These are phyloP conservation scores for Avena eriantha DNA, from an alignment of 176 grass and related monocot species.

Conservation along the genomic window DNA sequence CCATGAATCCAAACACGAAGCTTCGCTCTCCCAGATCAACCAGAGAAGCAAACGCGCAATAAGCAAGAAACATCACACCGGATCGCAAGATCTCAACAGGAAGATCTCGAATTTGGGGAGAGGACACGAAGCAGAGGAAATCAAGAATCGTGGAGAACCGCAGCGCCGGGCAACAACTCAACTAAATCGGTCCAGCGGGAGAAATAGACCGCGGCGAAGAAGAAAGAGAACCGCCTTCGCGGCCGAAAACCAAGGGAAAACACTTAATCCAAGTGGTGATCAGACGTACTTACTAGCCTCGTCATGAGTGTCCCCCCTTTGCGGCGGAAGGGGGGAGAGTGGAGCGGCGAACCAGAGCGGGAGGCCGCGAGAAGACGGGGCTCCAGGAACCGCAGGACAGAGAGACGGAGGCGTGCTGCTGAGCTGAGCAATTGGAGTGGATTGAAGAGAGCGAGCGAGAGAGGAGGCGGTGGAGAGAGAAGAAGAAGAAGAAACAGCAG, in stretches of 20 bases:
- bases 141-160: slow-evolving; percentile 32
- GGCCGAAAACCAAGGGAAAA: slow-evolving; percentile 23
- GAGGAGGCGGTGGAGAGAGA: not conserved
- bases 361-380: not conserved
- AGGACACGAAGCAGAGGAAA: slow-evolving; percentile 39
- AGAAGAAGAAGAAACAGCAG: not conserved
- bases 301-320: slow-evolving; percentile 61
- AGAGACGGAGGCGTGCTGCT: not conserved
- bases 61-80: slow-evolving; percentile 12
- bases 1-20: slow-evolving; percentile 31
- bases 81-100: slow-evolving; percentile 40
- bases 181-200: not conserved
- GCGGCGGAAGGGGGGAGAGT: slow-evolving; percentile 36
- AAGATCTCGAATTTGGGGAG: slow-evolving; percentile 49
- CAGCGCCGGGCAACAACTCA: not conserved
- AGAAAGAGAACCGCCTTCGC: slow-evolving; percentile 34
- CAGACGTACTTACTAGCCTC: slow-evolving; percentile 94
- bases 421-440: slow-evolving; percentile 31
- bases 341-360: slow-evolving; percentile 32
- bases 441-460: slow-evolving; percentile 18
- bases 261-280: slow-evolving; percentile 40
- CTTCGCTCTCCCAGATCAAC: not conserved
- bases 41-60: not conserved
- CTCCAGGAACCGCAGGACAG: not conserved
- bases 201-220: not conserved